phyloP scores from a whole-genome alignment of 176 grass and related monocot genomes.

The Carex cristatella region DNA sequence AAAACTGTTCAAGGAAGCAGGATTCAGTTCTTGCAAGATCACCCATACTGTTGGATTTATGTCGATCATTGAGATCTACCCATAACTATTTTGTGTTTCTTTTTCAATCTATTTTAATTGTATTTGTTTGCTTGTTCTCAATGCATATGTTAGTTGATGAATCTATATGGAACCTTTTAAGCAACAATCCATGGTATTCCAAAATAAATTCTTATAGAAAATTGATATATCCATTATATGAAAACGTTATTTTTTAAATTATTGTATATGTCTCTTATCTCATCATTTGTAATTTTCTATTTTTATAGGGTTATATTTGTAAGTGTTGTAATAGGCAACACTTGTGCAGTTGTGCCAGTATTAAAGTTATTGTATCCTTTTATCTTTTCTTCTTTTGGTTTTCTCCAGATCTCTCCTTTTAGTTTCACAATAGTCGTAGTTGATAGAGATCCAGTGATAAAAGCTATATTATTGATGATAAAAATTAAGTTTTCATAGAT shows the following conservation, averaged over 20 bases:
- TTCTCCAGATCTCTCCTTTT: no score
- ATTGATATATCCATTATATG: neutral
- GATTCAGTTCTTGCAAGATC: conserved; percentile 30
- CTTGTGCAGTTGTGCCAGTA: no score
- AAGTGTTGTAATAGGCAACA: no score
- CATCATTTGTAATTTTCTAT: no score
- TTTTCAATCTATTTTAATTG: neutral
- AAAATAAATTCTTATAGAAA: neutral
- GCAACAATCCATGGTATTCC: neutral
- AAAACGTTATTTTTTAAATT: neutral
- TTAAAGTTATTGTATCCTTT: no score
- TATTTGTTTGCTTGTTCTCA: neutral
- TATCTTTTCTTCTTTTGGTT: no score
- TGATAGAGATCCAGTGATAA: no score
- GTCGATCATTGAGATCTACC: conserved; percentile 32
- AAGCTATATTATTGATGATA: no score
- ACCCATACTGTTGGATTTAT: neutral
- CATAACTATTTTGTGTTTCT: neutral
- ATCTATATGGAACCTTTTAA: neutral
- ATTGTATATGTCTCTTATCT: no score
- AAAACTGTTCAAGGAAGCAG: conserved; percentile 5
- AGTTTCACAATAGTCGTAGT: no score
- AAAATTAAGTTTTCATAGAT: no score
- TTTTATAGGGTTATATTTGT: no score
- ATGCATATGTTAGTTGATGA: neutral